phyloP scores from a whole-genome alignment of 768 basidiomycete species.

The Agaricus blazei region DNA sequence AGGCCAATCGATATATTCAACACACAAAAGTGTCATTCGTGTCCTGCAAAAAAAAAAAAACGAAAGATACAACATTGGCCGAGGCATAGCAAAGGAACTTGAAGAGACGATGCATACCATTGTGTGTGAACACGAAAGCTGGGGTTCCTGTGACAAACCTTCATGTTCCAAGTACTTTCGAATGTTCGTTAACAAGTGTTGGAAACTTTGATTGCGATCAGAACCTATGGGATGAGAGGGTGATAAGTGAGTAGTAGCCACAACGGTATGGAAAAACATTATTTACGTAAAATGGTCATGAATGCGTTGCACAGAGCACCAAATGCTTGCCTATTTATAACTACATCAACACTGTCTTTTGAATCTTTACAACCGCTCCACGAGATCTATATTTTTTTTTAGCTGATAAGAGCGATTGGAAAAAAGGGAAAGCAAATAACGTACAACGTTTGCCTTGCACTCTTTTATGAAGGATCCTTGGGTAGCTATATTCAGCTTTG shows the following conservation, averaged over 20 bases:
- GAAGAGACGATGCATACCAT: slow-evolving; percentile 23
- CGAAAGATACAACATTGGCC: too few relatives aligned
- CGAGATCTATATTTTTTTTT: slow-evolving; percentile 47
- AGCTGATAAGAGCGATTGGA: neutral
- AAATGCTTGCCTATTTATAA: slow-evolving; percentile 57
- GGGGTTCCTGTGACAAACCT: slow-evolving; percentile 40
- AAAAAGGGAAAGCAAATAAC: slow-evolving; percentile 20
- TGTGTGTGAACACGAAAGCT: slow-evolving; percentile 33
- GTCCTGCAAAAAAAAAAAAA: slow-evolving; percentile 19
- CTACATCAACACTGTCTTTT: slow-evolving; percentile 74
- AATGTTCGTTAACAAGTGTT: slow-evolving; percentile 34
- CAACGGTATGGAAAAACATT: too few relatives aligned
- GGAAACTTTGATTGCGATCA: slow-evolving; percentile 38
- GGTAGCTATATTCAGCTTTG: slow-evolving; percentile 61
- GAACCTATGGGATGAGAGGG: slow-evolving; percentile 20
- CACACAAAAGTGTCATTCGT: slow-evolving; percentile 35
- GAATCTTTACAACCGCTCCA: slow-evolving; percentile 80
- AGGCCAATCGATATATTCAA: slow-evolving; percentile 7
- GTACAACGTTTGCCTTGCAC: slow-evolving; percentile 80
- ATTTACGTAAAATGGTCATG: slow-evolving; percentile 47
- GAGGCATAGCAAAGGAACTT: too few relatives aligned
- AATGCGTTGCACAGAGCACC: slow-evolving; percentile 81
- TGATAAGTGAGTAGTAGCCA: neutral
- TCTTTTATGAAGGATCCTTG: slow-evolving; percentile 51
- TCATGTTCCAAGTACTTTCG: slow-evolving; percentile 28